Conservation (phyloP, 2,329 filamentous ascomycete species). For the Fusarium multiceps region DNA sequence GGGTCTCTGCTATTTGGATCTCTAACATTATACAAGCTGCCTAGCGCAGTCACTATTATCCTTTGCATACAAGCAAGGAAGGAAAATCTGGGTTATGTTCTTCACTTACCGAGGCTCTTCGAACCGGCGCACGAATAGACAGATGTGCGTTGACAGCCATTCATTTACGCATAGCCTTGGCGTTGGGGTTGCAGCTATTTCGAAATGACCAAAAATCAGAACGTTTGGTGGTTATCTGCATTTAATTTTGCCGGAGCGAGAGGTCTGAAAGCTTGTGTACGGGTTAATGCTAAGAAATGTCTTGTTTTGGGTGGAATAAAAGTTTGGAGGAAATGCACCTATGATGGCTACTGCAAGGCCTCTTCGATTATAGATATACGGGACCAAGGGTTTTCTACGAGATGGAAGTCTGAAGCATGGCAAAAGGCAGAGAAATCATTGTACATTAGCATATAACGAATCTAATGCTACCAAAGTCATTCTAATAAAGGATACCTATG, state of each 20-base stretch:
- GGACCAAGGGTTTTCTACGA: slow-evolving; percentile 4
- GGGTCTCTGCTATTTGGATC: slow-evolving; percentile 26
- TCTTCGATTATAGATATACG: slow-evolving; percentile 21
- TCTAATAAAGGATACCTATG: neutral
- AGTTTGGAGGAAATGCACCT: slow-evolving; percentile 17
- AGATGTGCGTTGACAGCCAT: slow-evolving; percentile 32
- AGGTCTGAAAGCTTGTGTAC: slow-evolving; percentile 22
- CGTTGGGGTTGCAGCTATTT: slow-evolving; percentile 37
- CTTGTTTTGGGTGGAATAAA: slow-evolving; percentile 31
- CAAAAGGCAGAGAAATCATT: slow-evolving; percentile 21
- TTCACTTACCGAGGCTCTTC: slow-evolving; percentile 23
- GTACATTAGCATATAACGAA: slow-evolving; percentile 43
- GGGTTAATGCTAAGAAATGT: slow-evolving; percentile 33
- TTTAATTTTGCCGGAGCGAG: slow-evolving; percentile 30
- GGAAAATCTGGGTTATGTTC: slow-evolving; percentile 18
- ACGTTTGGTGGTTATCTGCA: slow-evolving; percentile 31
- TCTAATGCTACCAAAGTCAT: slow-evolving; percentile 36
- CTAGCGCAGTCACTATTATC: slow-evolving; percentile 6
- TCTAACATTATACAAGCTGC: slow-evolving; percentile 13
- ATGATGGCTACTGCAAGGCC: slow-evolving; percentile 14
- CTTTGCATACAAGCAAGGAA: slow-evolving; percentile 34
- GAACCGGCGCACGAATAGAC: slow-evolving; percentile 34
- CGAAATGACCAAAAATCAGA: slow-evolving; percentile 26
- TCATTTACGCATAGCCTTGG: slow-evolving; percentile 47
- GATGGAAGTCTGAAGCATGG: neutral